A percentile compares a stretch with the other conserved stretches of the same genome.
These are phyloP conservation scores for Leptodermis oblonga DNA, from an alignment of 257 asterid genomes.

Conservation along the genomic window DNA sequence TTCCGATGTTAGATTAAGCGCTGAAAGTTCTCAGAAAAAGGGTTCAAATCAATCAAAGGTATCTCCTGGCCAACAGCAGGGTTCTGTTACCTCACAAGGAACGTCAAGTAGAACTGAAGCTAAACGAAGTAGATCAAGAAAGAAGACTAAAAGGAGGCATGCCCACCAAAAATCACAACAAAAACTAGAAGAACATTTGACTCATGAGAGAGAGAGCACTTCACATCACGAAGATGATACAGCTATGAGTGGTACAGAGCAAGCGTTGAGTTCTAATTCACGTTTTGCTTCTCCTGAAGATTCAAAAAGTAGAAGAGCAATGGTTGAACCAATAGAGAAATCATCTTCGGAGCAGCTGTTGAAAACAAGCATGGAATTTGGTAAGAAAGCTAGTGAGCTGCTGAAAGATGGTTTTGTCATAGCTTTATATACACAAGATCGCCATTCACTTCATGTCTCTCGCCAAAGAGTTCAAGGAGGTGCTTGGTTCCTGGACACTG, in stretches of 20 bases:
- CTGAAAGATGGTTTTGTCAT: conserved; percentile 87
- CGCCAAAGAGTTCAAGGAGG: conserved; percentile 94
- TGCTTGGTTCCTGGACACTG: conserved; percentile 95
- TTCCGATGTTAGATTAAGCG: conserved; percentile 44
- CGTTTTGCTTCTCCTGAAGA: conserved; percentile 94
- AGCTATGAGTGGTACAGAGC: conserved; percentile 86
- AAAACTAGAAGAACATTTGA: conserved; percentile 61
- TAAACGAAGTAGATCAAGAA: conserved; percentile 88
- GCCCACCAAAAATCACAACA: conserved; percentile 84
- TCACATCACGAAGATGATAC: conserved; percentile 87
- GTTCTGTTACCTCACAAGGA: conserved; percentile 54
- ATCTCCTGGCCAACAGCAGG: conserved; percentile 57
- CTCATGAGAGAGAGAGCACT: conserved; percentile 65
- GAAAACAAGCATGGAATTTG: conserved; percentile 44
- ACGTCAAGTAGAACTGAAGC: conserved; percentile 60
- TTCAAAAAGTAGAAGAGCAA: conserved; percentile 58
- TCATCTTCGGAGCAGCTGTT: conserved; percentile 45
- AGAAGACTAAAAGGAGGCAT: conserved; percentile 93
- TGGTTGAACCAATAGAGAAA: conserved; percentile 54
- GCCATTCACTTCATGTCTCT: conserved; percentile 72
- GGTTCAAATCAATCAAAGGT: conserved; percentile 47
- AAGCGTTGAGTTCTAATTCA: conserved; percentile 82
- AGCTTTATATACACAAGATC: conserved; percentile 79
- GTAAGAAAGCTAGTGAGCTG: conserved; percentile 53
- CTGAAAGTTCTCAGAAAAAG: conserved; percentile 77